phyloP scores from a whole-genome alignment of 345 rosid species.

The Boechera divaricarpa region DNA sequence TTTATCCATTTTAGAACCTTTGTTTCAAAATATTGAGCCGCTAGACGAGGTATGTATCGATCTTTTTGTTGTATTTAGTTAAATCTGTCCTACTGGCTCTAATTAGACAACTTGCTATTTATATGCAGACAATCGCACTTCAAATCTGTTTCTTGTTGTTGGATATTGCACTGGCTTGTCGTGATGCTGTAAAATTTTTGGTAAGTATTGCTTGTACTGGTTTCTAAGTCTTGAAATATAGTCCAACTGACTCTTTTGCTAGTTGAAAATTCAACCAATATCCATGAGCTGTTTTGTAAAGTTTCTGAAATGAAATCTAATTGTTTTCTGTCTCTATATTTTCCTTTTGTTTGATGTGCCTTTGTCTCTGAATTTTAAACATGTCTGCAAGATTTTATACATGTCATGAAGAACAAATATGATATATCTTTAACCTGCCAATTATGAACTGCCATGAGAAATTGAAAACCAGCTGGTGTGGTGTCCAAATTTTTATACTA shows the following conservation, averaged over 20 bases:
- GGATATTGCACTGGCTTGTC: conserved; percentile 85
- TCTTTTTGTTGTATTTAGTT: conserved; percentile 2
- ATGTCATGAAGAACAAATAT: conserved; percentile 9
- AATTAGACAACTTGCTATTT: conserved; percentile 30
- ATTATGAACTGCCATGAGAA: conserved; percentile 9
- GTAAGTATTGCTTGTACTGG: conserved; percentile 55
- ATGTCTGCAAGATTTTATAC: background rate
- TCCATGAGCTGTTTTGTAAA: background rate
- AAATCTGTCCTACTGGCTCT: conserved; percentile 32
- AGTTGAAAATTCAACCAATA: background rate
- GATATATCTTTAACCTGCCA: conserved; percentile 16
- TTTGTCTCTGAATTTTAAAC: background rate
- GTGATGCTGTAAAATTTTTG: conserved; percentile 74
- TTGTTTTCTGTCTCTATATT: background rate
- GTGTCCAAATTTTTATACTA: conserved; percentile 12
- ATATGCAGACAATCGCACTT: conserved; percentile 79
- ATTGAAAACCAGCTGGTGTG: background rate
- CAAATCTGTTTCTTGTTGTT: conserved; percentile 84
- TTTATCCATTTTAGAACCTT: conserved; percentile 72
- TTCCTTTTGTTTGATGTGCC: conserved; percentile 6
- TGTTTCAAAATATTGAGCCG: conserved; percentile 76
- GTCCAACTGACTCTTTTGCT: conserved; percentile 13
- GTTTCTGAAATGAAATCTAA: conserved; percentile 5
- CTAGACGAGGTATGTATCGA: conserved; percentile 77
- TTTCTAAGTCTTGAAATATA: conserved; percentile 3